Conservation (phyloP, 1,284 basidiomycete species). For the Cystobasidium slooffiae region DNA sequence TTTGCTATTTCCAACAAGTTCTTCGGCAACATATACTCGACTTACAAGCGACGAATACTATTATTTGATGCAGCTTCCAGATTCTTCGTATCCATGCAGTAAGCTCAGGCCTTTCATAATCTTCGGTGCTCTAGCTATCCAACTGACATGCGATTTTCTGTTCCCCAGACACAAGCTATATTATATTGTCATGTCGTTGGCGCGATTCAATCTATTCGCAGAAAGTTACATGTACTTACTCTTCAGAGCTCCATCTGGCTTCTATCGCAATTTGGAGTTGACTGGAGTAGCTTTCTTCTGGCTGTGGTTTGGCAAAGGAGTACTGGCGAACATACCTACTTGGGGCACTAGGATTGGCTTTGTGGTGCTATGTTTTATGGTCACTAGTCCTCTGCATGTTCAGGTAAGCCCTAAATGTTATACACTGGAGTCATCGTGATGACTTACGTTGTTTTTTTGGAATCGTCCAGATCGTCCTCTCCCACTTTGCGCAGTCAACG, state of each 20-base stretch:
- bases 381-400: slow-evolving; percentile 81
- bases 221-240: slow-evolving; percentile 81
- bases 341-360: slow-evolving; percentile 71
- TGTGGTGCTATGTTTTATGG: slow-evolving; percentile 75
- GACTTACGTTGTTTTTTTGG: slow-evolving; percentile 11
- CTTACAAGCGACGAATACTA: slow-evolving; percentile 91
- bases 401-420: slow-evolving; percentile 65
- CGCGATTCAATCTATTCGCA: slow-evolving; percentile 92
- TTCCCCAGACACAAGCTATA: slow-evolving; percentile 75
- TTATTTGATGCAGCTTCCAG: slow-evolving; percentile 73
- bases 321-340: slow-evolving; percentile 68
- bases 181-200: slow-evolving; percentile 88
- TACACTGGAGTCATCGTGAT: neutral
- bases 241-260: slow-evolving; percentile 59
- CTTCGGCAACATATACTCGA: slow-evolving; percentile 82
- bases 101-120: slow-evolving; percentile 38
- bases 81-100: slow-evolving; percentile 73
- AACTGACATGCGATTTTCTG: neutral
- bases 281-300: slow-evolving; percentile 73
- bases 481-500: slow-evolving; percentile 95
- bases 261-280: slow-evolving; percentile 65
- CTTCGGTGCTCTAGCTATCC: neutral
- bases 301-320: slow-evolving; percentile 70
- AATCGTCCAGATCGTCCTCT: slow-evolving; percentile 82
- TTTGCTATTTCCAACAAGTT: slow-evolving; percentile 90